Base-by-base conservation (phyloP, 331 rosid species). In the Rhamnella rubrinervis region DNA sequence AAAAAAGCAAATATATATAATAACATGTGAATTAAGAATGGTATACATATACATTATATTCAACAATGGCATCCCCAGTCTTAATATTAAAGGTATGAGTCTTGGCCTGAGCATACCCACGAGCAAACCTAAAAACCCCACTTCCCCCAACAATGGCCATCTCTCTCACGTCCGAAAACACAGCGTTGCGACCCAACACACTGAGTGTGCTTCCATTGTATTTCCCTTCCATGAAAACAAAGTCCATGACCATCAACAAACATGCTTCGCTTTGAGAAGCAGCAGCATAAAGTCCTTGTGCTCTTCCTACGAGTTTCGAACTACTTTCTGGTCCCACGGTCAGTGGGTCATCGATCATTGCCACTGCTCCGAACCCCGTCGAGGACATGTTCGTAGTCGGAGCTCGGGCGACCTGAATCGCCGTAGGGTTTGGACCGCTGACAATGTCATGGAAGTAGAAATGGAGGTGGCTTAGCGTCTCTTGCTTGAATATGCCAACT, bases 131-230 rank as follows among this genome's bases (percentile, higher is more conserved):
- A 58, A 89, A 87, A 2, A 60, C 71, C 0, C 93, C 96, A 0
- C 82, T 82, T 1, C 96, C 96, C n/a, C 93, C 96, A 7, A 85
- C 81, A 1, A 89, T 78, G 0, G 89, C 73, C 86, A 89, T 79
- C 82, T 89, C 96, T 41, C 96, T 80, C 6, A n/a, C n/a, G 4
- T 68, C 71, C 39, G 75, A 55, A 6, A 65, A 3, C 51, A 77
- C 75, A 77, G 71, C 67, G 81, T 89, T 85, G 37, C 86, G 75
- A 0, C 85, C 93, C 63, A 87, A 38, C 11, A 89, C 55, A 59
- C 83, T 87, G 16, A 89, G 75, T 1, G 75, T 76, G 64, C 96
- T 89, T 0, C 96, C 93, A 28, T 89, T 85, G 23, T 73, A 89
- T 6, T 83, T 81, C 1, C 93, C 96, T 18, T 76, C 74, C 0